Evolutionary conservation across 257 asterid genomes (phyloP).

Genomic region (Verbascum thapsus): DNA sequence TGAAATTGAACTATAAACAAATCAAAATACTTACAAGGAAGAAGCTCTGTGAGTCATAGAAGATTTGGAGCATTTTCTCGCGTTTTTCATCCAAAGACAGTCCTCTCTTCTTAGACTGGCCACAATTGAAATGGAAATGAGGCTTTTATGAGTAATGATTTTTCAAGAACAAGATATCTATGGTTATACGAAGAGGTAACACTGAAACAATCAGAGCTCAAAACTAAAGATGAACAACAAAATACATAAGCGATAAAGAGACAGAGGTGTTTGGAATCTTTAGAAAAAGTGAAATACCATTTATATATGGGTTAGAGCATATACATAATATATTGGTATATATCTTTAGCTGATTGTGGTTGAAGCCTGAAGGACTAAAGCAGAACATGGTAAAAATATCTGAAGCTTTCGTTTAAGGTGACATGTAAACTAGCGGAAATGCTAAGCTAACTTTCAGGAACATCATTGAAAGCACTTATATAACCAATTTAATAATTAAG

Average conservation of each 20-base stretch:
- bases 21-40: constrained; percentile 72
- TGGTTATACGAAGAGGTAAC: neutral
- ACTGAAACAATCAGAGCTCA: neutral
- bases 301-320: neutral
- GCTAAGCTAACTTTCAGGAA: constrained; percentile 14
- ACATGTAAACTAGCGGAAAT: neutral
- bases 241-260: neutral
- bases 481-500: constrained; percentile 24
- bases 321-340: neutral
- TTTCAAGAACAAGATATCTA: constrained; percentile 8
- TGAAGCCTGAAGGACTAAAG: neutral
- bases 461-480: neutral
- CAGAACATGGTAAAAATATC: neutral
- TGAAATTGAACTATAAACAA: neutral
- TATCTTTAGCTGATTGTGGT: neutral
- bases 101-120: constrained; percentile 90
- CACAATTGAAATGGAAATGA: constrained; percentile 24
- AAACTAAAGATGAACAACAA: constrained; percentile 17
- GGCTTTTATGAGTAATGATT: constrained; percentile 2
- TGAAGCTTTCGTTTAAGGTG: constrained; percentile 5
- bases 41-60: constrained; percentile 85
- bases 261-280: constrained; percentile 15
- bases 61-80: constrained; percentile 90
- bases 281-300: constrained; percentile 2
- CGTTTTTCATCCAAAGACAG: constrained; percentile 94